Evolutionary conservation across 2,329 filamentous ascomycete genomes (phyloP).

Genomic region (Trichophaea hybrida): DNA sequence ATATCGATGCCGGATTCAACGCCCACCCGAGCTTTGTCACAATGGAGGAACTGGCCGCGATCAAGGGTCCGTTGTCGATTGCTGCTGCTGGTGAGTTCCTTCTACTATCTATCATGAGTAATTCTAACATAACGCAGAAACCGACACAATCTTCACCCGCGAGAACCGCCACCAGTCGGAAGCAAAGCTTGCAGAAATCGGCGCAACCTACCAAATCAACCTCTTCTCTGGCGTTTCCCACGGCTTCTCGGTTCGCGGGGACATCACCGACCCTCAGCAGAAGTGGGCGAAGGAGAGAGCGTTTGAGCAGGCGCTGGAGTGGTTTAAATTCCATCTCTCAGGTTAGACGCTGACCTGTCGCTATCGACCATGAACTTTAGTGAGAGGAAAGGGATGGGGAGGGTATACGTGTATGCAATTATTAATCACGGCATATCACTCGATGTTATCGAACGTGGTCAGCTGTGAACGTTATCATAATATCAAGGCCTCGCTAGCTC

Average conservation of each 20-base stretch:
- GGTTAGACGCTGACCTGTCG: background rate
- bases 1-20: conserved; percentile 45
- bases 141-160: conserved; percentile 44
- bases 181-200: conserved; percentile 41
- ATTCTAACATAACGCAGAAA: conserved; percentile 33
- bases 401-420: background rate
- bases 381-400: background rate
- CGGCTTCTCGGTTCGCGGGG: conserved; percentile 59
- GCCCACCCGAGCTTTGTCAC: conserved; percentile 52
- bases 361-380: background rate
- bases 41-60: conserved; percentile 43
- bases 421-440: no score
- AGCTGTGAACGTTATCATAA: background rate
- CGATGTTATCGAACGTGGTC: no score
- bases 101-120: background rate
- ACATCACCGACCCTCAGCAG: conserved; percentile 38
- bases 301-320: conserved; percentile 60
- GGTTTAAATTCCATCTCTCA: conserved; percentile 40
- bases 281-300: conserved; percentile 69
- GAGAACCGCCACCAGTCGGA: conserved; percentile 45
- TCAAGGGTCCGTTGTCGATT: conserved; percentile 45
- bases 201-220: conserved; percentile 56
- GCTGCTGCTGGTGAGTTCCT: conserved; percentile 42
- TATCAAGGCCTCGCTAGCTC: conserved; percentile 18
- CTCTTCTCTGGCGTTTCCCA: conserved; percentile 58